These are phyloP conservation scores for Eimeria mitis DNA, from an alignment of 169 alveolate genomes.

Conservation along the genomic window DNA sequence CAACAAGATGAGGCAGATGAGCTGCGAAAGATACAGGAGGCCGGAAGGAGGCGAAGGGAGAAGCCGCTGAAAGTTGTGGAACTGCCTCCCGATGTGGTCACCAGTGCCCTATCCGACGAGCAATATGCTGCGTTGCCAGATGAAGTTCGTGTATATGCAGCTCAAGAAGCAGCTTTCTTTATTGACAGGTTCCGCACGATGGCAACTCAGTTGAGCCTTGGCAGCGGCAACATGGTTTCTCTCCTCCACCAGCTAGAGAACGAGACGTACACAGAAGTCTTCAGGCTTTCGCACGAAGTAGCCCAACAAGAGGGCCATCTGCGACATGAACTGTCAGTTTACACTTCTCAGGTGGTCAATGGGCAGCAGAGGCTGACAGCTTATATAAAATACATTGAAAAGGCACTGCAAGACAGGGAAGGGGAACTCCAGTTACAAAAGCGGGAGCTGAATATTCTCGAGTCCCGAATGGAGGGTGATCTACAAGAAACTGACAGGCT, in stretches of 20 bases:
- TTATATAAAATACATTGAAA: slow-evolving; percentile 54
- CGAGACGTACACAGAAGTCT: slow-evolving; percentile 20
- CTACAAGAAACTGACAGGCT: not conserved
- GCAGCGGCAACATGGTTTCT: slow-evolving; percentile 36
- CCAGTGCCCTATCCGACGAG: slow-evolving; percentile 63
- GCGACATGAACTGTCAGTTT: slow-evolving; percentile 45
- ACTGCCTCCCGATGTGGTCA: slow-evolving; percentile 61
- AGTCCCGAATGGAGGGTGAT: slow-evolving; percentile 18
- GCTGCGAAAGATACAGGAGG: not conserved
- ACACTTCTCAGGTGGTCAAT: slow-evolving; percentile 15
- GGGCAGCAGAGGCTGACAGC: slow-evolving; percentile 60
- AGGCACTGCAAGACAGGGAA: slow-evolving; percentile 54
- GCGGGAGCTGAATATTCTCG: slow-evolving; percentile 47
- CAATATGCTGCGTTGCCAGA: slow-evolving; percentile 53
- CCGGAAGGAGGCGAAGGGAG: slow-evolving; percentile 38
- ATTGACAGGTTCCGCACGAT: slow-evolving; percentile 54
- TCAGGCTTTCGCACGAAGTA: slow-evolving; percentile 61
- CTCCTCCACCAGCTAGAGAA: slow-evolving; percentile 59
- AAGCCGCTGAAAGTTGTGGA: slow-evolving; percentile 66
- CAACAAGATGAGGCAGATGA: not conserved
- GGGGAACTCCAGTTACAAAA: slow-evolving; percentile 49
- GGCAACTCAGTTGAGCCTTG: slow-evolving; percentile 33
- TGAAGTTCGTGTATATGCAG: slow-evolving; percentile 37
- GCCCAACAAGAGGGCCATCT: slow-evolving; percentile 77
- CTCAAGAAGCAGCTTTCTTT: slow-evolving; percentile 24